These are phyloP conservation scores for Rubia tinctorum DNA, from an alignment of 305 asterid species.

Conservation along the genomic window DNA sequence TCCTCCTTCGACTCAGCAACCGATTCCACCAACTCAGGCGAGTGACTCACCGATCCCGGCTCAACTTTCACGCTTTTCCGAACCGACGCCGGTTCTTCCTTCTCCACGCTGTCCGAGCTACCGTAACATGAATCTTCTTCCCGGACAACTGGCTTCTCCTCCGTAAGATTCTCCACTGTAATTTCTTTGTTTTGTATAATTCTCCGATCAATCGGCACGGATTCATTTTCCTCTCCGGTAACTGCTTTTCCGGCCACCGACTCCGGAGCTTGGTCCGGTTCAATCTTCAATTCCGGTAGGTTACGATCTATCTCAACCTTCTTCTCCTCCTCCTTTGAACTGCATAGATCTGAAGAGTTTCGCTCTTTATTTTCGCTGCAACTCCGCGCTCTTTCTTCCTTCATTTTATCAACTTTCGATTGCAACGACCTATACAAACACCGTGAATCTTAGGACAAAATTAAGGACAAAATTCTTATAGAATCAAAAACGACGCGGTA, in stretches of 20 bases:
- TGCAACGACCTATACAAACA: constrained; percentile 55
- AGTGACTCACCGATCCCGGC: constrained; percentile 41
- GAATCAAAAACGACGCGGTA: not conserved
- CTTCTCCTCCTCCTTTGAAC: constrained; percentile 14
- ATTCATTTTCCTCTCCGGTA: not conserved
- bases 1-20: constrained; percentile 61
- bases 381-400: constrained; percentile 46
- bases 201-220: not conserved
- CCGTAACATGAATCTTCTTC: constrained; percentile 33
- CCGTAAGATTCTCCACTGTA: not conserved
- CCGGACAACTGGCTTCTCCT: constrained; percentile 15
- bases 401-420: constrained; percentile 56
- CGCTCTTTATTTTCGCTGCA: constrained; percentile 7
- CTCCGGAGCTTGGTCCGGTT: not conserved
- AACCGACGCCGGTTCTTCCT: constrained; percentile 33
- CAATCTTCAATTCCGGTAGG: not conserved
- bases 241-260: constrained; percentile 10
- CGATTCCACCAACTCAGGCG: constrained; percentile 43
- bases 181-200: not conserved
- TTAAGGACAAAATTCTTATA: not conserved
- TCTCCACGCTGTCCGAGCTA: constrained; percentile 38
- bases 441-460: not conserved
- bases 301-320: not conserved
- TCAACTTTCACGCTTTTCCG: constrained; percentile 25
- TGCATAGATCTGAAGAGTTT: constrained; percentile 19